phyloP scores from a whole-genome alignment of 2,329 filamentous ascomycete genomes.

The Lachnellula hyalina region DNA sequence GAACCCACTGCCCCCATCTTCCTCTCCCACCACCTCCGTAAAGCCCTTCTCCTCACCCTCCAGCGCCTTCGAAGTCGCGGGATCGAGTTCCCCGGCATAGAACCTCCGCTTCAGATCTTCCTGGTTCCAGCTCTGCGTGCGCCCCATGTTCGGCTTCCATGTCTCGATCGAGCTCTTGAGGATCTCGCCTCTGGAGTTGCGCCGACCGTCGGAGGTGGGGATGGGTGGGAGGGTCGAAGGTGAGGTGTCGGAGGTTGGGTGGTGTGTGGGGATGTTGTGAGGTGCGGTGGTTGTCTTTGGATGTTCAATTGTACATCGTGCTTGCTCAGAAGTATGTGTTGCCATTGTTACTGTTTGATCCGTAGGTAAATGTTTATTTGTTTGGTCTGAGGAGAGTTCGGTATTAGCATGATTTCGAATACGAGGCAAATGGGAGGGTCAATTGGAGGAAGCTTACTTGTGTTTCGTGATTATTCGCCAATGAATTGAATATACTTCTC shows the following conservation, averaged over 20 bases:
- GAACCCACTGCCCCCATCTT: background rate
- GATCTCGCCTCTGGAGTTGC: constrained; percentile 22
- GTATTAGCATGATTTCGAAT: no score
- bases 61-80: background rate
- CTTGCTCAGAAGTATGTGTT: background rate
- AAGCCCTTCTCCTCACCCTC: constrained; percentile 12
- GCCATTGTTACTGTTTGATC: background rate
- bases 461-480: no score
- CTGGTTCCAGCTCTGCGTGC: constrained; percentile 25
- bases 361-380: no score
- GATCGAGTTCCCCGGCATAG: constrained; percentile 9
- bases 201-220: constrained; percentile 21
- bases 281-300: background rate
- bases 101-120: constrained; percentile 27
- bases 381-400: no score
- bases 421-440: no score
- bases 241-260: background rate
- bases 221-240: background rate
- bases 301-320: background rate
- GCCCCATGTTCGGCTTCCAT: constrained; percentile 23
- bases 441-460: no score
- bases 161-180: constrained; percentile 17
- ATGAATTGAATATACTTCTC: no score
- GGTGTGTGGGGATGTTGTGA: background rate
- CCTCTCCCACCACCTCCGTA: constrained; percentile 8